phyloP scores from a whole-genome alignment of 371 early-diverging fungal genomes.

The Mortierella sp. region DNA sequence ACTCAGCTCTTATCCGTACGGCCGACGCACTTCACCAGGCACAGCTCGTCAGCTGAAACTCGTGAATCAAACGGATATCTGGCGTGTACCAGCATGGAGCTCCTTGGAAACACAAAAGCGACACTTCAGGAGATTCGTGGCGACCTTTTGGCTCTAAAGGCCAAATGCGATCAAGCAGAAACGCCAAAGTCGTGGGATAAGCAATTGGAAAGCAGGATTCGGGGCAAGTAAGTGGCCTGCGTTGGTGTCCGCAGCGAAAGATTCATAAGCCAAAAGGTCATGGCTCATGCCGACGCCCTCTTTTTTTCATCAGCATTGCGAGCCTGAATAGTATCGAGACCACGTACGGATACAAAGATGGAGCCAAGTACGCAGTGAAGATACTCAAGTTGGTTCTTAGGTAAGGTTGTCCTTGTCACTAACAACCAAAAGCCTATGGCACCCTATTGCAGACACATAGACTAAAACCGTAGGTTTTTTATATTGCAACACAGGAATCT shows the following conservation, averaged over 20 bases:
- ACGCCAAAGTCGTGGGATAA: slow-evolving; percentile 5
- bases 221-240: slow-evolving; percentile 10
- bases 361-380: slow-evolving; percentile 12
- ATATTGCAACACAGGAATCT: not conserved
- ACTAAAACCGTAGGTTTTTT: too few species aligned
- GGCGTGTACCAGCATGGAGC: slow-evolving; percentile 21
- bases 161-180: not conserved
- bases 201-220: slow-evolving; percentile 9
- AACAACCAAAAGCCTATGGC: not conserved
- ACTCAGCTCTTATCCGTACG: slow-evolving; percentile 4
- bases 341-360: slow-evolving; percentile 23
- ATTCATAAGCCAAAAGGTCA: too few species aligned
- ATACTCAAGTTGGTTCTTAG: slow-evolving; percentile 18
- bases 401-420: slow-evolving; percentile 6
- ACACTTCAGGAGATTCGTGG: slow-evolving; percentile 14
- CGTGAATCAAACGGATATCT: not conserved
- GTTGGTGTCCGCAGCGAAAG: not conserved
- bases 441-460: not conserved
- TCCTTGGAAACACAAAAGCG: slow-evolving; percentile 19
- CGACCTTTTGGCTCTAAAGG: slow-evolving; percentile 4
- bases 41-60: not conserved
- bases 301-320: slow-evolving; percentile 12
- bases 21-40: too few species aligned
- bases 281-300: too few species aligned
- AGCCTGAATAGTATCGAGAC: slow-evolving; percentile 10